Evolutionary conservation across 176 grass and related monocot genomes (phyloP).

Genomic region (Triticum dicoccoides): DNA sequence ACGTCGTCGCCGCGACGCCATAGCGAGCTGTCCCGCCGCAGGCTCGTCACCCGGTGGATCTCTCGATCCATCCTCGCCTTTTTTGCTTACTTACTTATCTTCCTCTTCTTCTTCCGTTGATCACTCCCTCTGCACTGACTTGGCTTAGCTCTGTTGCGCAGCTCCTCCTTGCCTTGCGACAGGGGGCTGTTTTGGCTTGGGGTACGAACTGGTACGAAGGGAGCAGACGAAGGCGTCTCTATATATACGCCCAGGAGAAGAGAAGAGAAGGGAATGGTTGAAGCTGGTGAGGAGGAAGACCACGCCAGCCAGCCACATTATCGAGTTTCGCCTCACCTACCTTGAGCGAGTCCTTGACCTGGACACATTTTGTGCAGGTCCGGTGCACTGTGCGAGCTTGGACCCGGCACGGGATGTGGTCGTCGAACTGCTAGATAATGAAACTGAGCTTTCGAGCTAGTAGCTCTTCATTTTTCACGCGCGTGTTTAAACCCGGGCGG

Average conservation of each 20-base stretch:
- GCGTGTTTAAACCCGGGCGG: background rate
- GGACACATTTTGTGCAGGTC: background rate
- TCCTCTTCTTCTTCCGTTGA: background rate
- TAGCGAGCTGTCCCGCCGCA: constrained; percentile 46
- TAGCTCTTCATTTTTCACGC: background rate
- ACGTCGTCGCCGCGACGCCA: constrained; percentile 58
- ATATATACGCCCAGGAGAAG: background rate
- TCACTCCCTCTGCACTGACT: background rate
- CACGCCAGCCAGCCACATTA: background rate
- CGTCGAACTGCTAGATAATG: background rate
- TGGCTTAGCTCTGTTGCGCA: background rate
- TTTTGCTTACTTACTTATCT: background rate
- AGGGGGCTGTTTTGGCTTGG: background rate
- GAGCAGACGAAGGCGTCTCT: background rate
- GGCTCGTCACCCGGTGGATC: constrained; percentile 53
- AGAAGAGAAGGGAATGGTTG: too few species aligned
- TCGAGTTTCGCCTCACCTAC: background rate
- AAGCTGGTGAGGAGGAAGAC: background rate
- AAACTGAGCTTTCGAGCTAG: background rate
- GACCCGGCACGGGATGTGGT: constrained; percentile 11
- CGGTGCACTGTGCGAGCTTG: constrained; percentile 15
- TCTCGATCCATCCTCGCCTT: constrained; percentile 36
- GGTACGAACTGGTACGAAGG: background rate
- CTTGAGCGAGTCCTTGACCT: background rate
- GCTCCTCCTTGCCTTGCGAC: background rate